Evolutionary conservation across 257 asterid genomes (phyloP).

Genomic region (Nicotiana tomentosiformis): DNA sequence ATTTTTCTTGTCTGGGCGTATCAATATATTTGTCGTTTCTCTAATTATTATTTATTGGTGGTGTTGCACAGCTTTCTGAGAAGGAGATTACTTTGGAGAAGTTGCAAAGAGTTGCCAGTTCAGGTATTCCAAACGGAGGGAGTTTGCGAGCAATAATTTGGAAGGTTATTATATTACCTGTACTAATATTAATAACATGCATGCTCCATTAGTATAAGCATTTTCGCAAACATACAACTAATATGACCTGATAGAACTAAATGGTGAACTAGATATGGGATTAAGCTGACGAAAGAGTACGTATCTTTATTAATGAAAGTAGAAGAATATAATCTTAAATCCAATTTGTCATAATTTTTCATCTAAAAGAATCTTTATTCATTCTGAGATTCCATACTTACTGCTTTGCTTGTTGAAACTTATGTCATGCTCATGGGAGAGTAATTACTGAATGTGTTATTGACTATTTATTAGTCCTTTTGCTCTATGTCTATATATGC

Average conservation of each 20-base stretch:
- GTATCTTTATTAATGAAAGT: neutral
- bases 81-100: constrained; percentile 16
- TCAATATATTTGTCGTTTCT: neutral
- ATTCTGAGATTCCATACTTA: neutral
- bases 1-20: neutral
- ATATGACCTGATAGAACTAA: neutral
- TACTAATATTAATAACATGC: neutral
- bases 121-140: constrained; percentile 22
- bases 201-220: neutral
- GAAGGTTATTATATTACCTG: constrained; percentile 8
- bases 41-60: neutral
- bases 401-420: too few relatives aligned
- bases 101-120: constrained; percentile 16
- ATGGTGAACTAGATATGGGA: neutral
- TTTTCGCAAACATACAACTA: neutral
- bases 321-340: neutral
- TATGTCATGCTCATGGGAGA: too few relatives aligned
- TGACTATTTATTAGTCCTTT: too few relatives aligned
- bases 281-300: too few relatives aligned
- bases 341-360: neutral
- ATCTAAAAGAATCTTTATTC: neutral
- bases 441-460: too few relatives aligned
- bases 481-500: too few relatives aligned
- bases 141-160: constrained; percentile 18
- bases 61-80: constrained; percentile 7